These are phyloP conservation scores for Aureobasidium vineae DNA, from an alignment of 2,329 filamentous ascomycete genomes.

Conservation along the genomic window DNA sequence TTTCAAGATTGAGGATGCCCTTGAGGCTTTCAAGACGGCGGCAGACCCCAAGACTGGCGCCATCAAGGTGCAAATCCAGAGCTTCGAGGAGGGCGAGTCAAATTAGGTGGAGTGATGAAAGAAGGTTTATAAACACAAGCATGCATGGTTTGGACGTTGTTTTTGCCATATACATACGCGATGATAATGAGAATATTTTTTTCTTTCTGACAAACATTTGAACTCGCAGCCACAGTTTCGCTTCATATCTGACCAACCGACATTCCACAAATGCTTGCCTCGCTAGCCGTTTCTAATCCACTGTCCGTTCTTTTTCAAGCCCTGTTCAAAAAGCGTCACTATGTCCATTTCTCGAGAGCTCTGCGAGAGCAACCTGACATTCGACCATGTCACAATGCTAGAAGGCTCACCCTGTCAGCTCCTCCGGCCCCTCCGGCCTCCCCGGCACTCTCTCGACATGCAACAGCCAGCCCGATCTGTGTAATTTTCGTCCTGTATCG, in stretches of 20 bases:
- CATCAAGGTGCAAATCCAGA: conserved; percentile 98
- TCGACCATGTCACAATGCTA: neutral
- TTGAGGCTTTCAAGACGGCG: conserved; percentile 86
- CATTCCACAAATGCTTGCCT: neutral
- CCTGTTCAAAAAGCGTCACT: neutral
- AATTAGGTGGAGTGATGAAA: conserved; percentile 1
- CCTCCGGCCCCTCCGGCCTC: too few species aligned
- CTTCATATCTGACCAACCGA: neutral
- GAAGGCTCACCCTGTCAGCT: neutral
- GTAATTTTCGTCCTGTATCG: neutral
- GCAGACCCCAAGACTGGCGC: conserved; percentile 85
- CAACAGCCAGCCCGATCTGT: neutral
- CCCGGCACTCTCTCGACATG: neutral
- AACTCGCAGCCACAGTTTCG: neutral
- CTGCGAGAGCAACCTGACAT: too few species aligned
- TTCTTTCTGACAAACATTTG: neutral
- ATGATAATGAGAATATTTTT: conserved; percentile 20
- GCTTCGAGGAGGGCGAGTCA: conserved; percentile 44
- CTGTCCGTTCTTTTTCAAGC: neutral
- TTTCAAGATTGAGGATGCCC: conserved; percentile 78
- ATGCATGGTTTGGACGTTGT: conserved; percentile 1
- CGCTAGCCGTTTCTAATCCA: neutral
- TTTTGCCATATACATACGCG: conserved; percentile 8
- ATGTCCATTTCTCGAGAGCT: too few species aligned
- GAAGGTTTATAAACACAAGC: neutral